Evolutionary conservation across 768 basidiomycete species (phyloP).

Genomic region (Clitopilus passeckerianus): DNA sequence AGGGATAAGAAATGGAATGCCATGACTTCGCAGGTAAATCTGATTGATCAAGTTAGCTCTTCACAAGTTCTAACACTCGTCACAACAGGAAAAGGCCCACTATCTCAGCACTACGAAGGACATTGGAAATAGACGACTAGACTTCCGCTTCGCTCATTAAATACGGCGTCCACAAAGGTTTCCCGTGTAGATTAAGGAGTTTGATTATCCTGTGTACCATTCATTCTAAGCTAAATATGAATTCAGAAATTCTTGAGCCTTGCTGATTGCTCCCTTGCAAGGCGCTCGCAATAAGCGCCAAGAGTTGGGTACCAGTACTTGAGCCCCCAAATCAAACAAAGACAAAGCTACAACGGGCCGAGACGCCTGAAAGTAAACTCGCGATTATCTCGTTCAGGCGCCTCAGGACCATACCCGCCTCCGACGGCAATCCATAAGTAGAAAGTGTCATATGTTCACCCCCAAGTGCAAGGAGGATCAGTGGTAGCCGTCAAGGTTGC

Average conservation of each 20-base stretch:
- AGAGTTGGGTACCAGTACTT: too few relatives aligned
- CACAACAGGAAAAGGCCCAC: conserved; percentile 40
- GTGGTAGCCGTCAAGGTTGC: not conserved
- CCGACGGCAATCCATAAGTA: not conserved
- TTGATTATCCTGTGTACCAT: too few relatives aligned
- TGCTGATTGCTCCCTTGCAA: too few relatives aligned
- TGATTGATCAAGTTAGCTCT: not conserved
- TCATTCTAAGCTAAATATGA: too few relatives aligned
- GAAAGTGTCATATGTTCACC: not conserved
- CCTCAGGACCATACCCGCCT: not conserved
- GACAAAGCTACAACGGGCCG: not conserved
- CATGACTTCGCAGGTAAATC: conserved; percentile 43
- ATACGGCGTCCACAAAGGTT: not conserved
- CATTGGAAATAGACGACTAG: conserved; percentile 52
- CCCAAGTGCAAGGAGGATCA: not conserved
- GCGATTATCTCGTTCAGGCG: not conserved
- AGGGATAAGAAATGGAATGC: conserved; percentile 51
- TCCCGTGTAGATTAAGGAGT: not conserved
- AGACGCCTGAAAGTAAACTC: not conserved
- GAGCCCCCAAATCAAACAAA: too few relatives aligned
- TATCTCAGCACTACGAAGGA: conserved; percentile 59
- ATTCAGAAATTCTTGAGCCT: too few relatives aligned
- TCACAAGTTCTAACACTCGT: not conserved
- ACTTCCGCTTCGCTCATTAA: conserved; percentile 56
- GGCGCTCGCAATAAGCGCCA: too few relatives aligned